Percentiles rank a stretch among this genome's conserved stretches.
Evolutionary conservation across 2,329 filamentous ascomycete species (phyloP).

Genomic region (Colletotrichum paranaense): DNA sequence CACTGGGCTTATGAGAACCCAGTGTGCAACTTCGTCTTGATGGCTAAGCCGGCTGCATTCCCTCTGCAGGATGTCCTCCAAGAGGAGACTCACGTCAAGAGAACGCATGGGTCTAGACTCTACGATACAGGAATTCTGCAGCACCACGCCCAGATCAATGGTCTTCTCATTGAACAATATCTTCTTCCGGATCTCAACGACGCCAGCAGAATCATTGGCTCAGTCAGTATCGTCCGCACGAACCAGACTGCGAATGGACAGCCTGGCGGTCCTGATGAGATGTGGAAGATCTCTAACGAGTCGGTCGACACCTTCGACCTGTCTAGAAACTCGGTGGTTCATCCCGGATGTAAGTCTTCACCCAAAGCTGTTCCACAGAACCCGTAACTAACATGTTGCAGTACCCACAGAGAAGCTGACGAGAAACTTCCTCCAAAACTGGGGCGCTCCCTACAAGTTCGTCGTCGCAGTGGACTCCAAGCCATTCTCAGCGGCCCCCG

Average conservation of each 20-base stretch:
- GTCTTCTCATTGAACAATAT: constrained; percentile 39
- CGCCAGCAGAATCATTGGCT: constrained; percentile 54
- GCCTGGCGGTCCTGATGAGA: constrained; percentile 67
- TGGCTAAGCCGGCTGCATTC: constrained; percentile 41
- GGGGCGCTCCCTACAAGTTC: constrained; percentile 76
- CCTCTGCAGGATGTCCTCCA: constrained; percentile 37
- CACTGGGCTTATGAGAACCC: constrained; percentile 70
- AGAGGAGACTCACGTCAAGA: constrained; percentile 18
- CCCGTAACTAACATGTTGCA: constrained; percentile 42
- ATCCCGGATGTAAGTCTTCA: constrained; percentile 45
- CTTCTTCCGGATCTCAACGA: constrained; percentile 55
- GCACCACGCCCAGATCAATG: not conserved
- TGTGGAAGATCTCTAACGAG: constrained; percentile 64
- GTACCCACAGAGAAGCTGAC: constrained; percentile 56
- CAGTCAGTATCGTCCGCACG: constrained; percentile 67
- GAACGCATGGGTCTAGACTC: not conserved
- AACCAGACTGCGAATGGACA: constrained; percentile 62
- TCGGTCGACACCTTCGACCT: constrained; percentile 53
- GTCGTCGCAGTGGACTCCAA: constrained; percentile 64
- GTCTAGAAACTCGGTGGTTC: constrained; percentile 52
- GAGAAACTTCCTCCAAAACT: constrained; percentile 65
- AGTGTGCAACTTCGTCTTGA: constrained; percentile 59
- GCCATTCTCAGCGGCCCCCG: constrained; percentile 61
- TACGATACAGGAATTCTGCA: constrained; percentile 36
- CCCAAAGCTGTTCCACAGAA: constrained; percentile 25